Evolutionary conservation across 108 stramenopile genomes (phyloP).

Genomic region (Discostella pseudostelligera): DNA sequence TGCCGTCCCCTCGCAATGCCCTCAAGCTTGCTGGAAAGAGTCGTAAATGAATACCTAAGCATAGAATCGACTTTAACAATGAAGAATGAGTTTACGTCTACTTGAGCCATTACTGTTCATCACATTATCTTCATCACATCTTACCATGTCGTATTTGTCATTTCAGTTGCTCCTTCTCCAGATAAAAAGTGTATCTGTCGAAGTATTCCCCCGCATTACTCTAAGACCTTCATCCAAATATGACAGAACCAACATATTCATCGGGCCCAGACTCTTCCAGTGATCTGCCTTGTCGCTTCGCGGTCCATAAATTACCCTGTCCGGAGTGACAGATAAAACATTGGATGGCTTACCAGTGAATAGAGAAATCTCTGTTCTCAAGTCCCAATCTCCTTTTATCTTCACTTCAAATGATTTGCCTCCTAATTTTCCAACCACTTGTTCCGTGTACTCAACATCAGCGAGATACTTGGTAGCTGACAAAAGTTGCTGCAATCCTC

Average conservation of each 20-base stretch:
- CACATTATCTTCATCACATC: too few species aligned
- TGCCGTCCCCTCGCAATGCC: too few species aligned
- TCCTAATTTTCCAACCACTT: slow-evolving; percentile 59
- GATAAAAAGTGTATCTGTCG: slow-evolving; percentile 75
- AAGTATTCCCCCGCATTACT: slow-evolving; percentile 84
- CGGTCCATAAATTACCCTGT: slow-evolving; percentile 70
- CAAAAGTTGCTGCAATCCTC: slow-evolving; percentile 59
- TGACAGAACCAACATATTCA: slow-evolving; percentile 71
- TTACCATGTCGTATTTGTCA: too few species aligned
- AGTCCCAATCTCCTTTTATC: slow-evolving; percentile 77
- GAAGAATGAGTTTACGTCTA: too few species aligned
- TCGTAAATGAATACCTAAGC: too few species aligned
- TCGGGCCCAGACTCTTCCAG: slow-evolving; percentile 82
- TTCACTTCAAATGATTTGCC: slow-evolving; percentile 69
- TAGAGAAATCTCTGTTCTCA: slow-evolving; percentile 62
- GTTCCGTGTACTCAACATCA: slow-evolving; percentile 77
- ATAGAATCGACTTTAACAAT: too few species aligned
- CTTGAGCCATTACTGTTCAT: too few species aligned
- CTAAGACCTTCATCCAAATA: slow-evolving; percentile 82
- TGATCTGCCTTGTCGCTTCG: slow-evolving; percentile 78
- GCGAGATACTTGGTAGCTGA: slow-evolving; percentile 56
- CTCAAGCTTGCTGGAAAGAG: too few species aligned
- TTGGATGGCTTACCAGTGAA: slow-evolving; percentile 75
- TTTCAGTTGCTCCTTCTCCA: slow-evolving; percentile 47
- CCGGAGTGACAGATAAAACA: slow-evolving; percentile 65